phyloP scores from a whole-genome alignment of 208 protist species.

The Acanthamoeba healyi region DNA sequence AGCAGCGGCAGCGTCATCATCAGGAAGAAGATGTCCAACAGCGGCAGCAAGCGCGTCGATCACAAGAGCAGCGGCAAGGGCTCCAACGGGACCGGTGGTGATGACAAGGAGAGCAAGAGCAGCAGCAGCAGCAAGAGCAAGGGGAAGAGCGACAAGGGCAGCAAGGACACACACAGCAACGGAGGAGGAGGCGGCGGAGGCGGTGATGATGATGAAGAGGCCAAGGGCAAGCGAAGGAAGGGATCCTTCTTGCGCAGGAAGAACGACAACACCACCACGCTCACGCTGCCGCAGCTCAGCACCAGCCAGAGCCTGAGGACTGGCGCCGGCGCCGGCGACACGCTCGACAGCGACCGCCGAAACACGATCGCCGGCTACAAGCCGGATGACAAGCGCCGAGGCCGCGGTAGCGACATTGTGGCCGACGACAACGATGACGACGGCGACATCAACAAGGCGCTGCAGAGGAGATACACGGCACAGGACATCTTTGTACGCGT shows the following conservation, averaged over 20 bases:
- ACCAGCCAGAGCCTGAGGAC: background rate
- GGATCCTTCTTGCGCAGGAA: background rate
- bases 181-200: background rate
- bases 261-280: background rate
- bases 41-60: too few relatives aligned
- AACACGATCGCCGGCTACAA: constrained; percentile 15
- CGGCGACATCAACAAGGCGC: background rate
- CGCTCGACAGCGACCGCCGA: background rate
- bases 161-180: background rate
- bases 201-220: background rate
- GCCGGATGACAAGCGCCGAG: background rate
- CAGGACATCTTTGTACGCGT: background rate
- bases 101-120: background rate
- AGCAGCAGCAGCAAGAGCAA: background rate
- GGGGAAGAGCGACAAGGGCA: background rate
- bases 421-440: background rate
- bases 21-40: too few relatives aligned
- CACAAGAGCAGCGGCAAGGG: background rate
- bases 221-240: constrained; percentile 9
- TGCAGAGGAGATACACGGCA: background rate
- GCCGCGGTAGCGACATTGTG: background rate
- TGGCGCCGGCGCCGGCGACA: background rate
- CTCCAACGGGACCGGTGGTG: background rate
- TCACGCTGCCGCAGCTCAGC: background rate
- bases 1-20: too few relatives aligned